Evolutionary conservation across 2,329 filamentous ascomycete genomes (phyloP).

Genomic region (Nigrospora osmanthi): DNA sequence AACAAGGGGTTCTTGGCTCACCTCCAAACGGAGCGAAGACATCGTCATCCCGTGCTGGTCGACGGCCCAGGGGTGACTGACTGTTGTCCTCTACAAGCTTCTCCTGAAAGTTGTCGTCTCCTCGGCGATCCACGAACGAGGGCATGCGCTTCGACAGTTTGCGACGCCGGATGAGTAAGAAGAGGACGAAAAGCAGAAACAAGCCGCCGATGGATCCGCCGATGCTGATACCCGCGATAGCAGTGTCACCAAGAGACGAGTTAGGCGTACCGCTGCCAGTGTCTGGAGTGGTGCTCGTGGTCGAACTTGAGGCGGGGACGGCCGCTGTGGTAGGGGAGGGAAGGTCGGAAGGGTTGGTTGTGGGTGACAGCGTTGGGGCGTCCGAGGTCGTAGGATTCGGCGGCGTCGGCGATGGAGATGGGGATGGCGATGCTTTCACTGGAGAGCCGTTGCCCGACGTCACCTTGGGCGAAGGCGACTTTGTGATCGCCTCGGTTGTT

Average conservation of each 20-base stretch:
- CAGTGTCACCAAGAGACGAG: not conserved
- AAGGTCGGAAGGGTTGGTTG: not conserved
- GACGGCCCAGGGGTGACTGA: slow-evolving; percentile 1
- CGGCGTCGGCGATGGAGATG: not conserved
- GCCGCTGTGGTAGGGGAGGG: too few relatives aligned
- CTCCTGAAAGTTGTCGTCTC: slow-evolving; percentile 2
- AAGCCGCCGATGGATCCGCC: slow-evolving; percentile 8
- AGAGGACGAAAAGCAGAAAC: slow-evolving; percentile 8
- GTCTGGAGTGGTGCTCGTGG: not conserved
- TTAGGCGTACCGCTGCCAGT: too few relatives aligned
- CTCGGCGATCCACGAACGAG: slow-evolving; percentile 6
- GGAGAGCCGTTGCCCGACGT: not conserved
- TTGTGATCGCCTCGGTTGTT: not conserved
- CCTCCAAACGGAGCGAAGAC: slow-evolving; percentile 38
- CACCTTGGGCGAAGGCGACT: not conserved
- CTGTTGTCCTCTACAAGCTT: slow-evolving; percentile 5
- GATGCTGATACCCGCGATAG: slow-evolving; percentile 12
- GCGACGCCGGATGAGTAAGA: slow-evolving; percentile 14
- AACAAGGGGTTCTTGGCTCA: slow-evolving; percentile 12
- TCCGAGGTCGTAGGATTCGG: not conserved
- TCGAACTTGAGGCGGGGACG: too few relatives aligned
- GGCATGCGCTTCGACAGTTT: slow-evolving; percentile 4
- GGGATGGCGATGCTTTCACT: not conserved
- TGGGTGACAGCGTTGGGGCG: not conserved
- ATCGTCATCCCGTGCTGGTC: slow-evolving; percentile 16